Evolutionary conservation across 179 eudicot genomes (phyloP), one percentile per base, ranked within the genome.

Genomic region (Camellia oleifera): DNA sequence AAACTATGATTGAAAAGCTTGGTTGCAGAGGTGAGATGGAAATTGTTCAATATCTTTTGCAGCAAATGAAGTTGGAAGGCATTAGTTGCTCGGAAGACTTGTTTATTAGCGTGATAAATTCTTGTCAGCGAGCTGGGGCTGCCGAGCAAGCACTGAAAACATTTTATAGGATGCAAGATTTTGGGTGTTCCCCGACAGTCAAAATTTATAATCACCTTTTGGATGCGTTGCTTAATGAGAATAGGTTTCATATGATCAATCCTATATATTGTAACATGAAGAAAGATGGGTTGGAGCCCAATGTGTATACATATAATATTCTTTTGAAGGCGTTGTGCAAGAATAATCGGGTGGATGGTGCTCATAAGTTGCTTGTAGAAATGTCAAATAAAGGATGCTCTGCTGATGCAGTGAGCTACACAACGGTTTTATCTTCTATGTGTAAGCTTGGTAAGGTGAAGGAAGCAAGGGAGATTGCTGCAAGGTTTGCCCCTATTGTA

Each of bases 301-400:
- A 91, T 82, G 92, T 91, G 83, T 94, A 85, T 82, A 94, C 98
- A 5, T 94, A 94, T 78, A 94, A 94, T 80, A 88, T 92, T 64
- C 89, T 94, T 57, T 82, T 94, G 92, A 94, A 94, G 79, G 97
- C 96, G 0, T 86, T 94, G 83, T 93, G 97, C 72, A 93, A 90
- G 85, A 93, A 90, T 86, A 84, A 90, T 52, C 88, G 92, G 63
- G 77, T 91, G 48, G 90, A 88, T 81, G 91, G 90, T 13, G 97
- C 98, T 10, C 76, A 76, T 53, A 93, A 88, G 90, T 74, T 94
- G 90, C 94, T 94, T 53, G 88, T 78, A 18, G 97, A 90, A 80
- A 93, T 94, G 97, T 88, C 88, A 50, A 93, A 80, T 45, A 94
- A 90, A 90, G 94, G 92, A n/a, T 94, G 97, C 73, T 82, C 73